phyloP scores from a whole-genome alignment of 441 rosid species.

The Arabidopsis lyrata region DNA sequence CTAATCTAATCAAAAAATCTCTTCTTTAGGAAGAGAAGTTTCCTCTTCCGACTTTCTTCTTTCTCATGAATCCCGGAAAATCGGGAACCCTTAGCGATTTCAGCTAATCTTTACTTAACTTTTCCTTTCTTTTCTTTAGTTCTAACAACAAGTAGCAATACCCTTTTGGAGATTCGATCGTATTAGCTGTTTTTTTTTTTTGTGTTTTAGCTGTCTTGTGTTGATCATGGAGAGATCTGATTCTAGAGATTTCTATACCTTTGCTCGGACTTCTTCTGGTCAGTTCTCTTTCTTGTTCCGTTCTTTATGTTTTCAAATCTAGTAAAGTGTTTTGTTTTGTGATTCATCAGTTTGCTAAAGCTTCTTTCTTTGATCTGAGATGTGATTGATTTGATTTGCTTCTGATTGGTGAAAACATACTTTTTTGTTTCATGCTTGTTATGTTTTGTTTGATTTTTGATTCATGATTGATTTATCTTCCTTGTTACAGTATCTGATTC shows the following conservation, averaged over 20 bases:
- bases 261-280: slow-evolving; percentile 64
- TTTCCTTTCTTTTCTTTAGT: background rate
- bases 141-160: background rate
- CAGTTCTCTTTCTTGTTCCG: background rate
- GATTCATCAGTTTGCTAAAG: background rate
- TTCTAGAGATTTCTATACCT: slow-evolving; percentile 56
- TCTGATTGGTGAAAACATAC: background rate
- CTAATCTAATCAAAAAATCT: slow-evolving; percentile 12
- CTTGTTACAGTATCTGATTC: slow-evolving; percentile 8
- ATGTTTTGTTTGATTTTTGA: background rate
- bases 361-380: slow-evolving; percentile 4
- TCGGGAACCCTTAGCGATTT: slow-evolving; percentile 3
- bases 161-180: slow-evolving; percentile 23
- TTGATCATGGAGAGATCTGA: slow-evolving; percentile 75
- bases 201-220: slow-evolving; percentile 5
- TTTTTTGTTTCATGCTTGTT: background rate
- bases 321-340: background rate
- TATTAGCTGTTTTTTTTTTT: background rate
- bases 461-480: background rate
- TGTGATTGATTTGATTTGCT: slow-evolving; percentile 7
- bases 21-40: slow-evolving; percentile 38
- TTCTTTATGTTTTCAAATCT: background rate
- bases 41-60: background rate
- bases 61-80: slow-evolving; percentile 27
- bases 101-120: slow-evolving; percentile 11